Percentiles rank a stretch among this genome's conserved stretches.
These are phyloP conservation scores for Suzukiozyma palmioleophila DNA, from an alignment of 1,139 yeast species.

Conservation along the genomic window DNA sequence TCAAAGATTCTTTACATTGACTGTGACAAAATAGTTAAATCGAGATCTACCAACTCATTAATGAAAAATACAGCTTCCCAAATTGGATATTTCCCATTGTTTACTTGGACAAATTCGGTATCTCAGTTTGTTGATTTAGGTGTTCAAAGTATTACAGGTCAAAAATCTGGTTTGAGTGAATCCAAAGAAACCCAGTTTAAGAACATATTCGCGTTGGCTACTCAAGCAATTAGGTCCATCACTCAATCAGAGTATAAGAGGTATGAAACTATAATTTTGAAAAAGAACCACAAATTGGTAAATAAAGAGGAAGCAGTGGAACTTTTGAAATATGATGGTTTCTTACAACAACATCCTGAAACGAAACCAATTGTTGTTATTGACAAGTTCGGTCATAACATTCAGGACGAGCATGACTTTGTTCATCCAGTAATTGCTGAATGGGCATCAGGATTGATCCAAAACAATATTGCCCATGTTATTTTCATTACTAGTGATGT, in stretches of 20 bases:
- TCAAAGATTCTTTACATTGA: constrained; percentile 65
- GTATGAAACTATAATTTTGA: constrained; percentile 22
- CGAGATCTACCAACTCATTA: constrained; percentile 69
- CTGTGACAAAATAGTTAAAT: constrained; percentile 69
- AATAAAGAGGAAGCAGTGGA: constrained; percentile 14
- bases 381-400: constrained; percentile 62
- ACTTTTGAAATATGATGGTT: constrained; percentile 68
- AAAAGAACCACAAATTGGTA: constrained; percentile 6
- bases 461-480: constrained; percentile 83
- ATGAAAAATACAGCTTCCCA: constrained; percentile 67
- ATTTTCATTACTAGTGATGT: constrained; percentile 82
- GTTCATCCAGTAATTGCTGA: constrained; percentile 77
- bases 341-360: constrained; percentile 80
- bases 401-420: constrained; percentile 49
- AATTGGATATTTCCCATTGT: constrained; percentile 88
- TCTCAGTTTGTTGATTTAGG: constrained; percentile 80
- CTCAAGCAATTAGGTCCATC: constrained; percentile 67
- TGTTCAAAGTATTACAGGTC: constrained; percentile 90
- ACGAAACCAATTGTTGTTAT: constrained; percentile 83
- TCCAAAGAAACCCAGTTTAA: constrained; percentile 78
- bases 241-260: constrained; percentile 44
- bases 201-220: constrained; percentile 71
- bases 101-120: constrained; percentile 85
- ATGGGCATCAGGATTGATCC: constrained; percentile 80
- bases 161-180: constrained; percentile 87